These are phyloP conservation scores for Cavenderia fasciculata DNA, from an alignment of 78 protist genomes.

Conservation along the genomic window DNA sequence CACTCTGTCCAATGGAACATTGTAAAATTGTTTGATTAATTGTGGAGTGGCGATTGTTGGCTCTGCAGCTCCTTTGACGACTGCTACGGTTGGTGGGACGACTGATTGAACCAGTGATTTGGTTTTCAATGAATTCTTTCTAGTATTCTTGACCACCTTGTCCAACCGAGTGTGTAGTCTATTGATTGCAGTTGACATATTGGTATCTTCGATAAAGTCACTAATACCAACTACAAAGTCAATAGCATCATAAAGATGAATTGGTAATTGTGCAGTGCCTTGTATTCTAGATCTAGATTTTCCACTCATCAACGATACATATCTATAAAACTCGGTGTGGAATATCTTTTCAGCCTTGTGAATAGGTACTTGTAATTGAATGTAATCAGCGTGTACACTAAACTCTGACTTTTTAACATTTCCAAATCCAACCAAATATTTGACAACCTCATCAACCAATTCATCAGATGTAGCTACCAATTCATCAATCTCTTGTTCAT, in stretches of 20 bases:
- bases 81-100: neutral
- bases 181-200: neutral
- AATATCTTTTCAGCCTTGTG: slow-evolving; percentile 35
- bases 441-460: neutral
- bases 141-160: no score
- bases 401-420: neutral
- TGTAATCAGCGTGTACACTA: slow-evolving; percentile 17
- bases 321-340: slow-evolving; percentile 9
- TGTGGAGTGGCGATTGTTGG: slow-evolving; percentile 58
- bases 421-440: neutral
- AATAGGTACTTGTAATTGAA: slow-evolving; percentile 42
- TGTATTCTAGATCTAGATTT: slow-evolving; percentile 10
- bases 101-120: neutral
- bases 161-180: no score
- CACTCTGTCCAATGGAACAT: slow-evolving; percentile 20
- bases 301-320: neutral
- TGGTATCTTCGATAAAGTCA: slow-evolving; percentile 73
- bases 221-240: slow-evolving; percentile 75
- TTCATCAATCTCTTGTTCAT: slow-evolving; percentile 5
- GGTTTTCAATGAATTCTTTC: no score
- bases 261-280: slow-evolving; percentile 56
- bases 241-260: slow-evolving; percentile 2
- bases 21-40: slow-evolving; percentile 29
- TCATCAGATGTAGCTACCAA: neutral
- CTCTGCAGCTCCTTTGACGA: neutral